Percentiles rank a stretch among this genome's conserved stretches.
phyloP scores from a whole-genome alignment of 139 green algal genomes.

The Yamagishiella unicocca region DNA sequence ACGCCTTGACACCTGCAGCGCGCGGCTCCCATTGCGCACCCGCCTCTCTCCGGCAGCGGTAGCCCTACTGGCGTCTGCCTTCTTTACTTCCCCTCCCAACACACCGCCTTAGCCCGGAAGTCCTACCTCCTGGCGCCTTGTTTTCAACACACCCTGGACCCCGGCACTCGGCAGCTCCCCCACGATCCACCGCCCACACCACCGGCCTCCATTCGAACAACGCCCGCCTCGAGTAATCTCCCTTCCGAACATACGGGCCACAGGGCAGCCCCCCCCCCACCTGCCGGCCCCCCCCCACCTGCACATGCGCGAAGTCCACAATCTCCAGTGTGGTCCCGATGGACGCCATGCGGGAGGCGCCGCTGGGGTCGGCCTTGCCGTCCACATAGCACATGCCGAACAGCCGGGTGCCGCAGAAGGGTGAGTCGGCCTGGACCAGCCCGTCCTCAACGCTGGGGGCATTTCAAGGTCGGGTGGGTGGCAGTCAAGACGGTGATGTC shows the following conservation, averaged over 20 bases:
- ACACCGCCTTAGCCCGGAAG: too few species aligned
- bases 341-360: conserved; percentile 32
- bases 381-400: conserved; percentile 77
- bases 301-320: conserved; percentile 58
- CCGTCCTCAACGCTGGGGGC: conserved; percentile 71
- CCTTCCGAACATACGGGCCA: background rate
- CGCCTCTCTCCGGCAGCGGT: too few species aligned
- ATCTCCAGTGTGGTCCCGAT: conserved; percentile 72
- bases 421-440: conserved; percentile 73
- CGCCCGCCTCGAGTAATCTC: too few species aligned
- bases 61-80: too few species aligned
- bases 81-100: too few species aligned
- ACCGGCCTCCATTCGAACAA: too few species aligned
- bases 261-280: background rate
- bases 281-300: conserved; percentile 19
- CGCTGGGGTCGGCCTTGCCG: background rate
- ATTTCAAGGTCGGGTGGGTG: background rate
- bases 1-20: too few species aligned
- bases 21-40: too few species aligned
- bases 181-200: too few species aligned
- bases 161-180: too few species aligned
- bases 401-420: conserved; percentile 60
- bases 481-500: background rate
- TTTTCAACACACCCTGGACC: too few species aligned
- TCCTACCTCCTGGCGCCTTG: too few species aligned